These are phyloP conservation scores for Penicillium waksmanii DNA, from an alignment of 495 filamentous ascomycete species.

Conservation along the genomic window DNA sequence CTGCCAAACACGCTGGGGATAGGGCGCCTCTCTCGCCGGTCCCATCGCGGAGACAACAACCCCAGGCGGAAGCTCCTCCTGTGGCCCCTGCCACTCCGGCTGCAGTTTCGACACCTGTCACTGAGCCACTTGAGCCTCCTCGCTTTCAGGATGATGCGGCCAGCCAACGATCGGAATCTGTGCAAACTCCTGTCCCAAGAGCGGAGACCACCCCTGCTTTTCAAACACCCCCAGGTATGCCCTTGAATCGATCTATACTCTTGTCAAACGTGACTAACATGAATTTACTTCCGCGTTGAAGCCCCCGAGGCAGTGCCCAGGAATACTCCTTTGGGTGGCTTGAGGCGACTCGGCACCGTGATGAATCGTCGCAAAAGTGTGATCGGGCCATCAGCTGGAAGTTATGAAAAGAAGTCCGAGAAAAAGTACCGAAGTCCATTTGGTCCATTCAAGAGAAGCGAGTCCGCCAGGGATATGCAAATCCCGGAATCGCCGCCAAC, in stretches of 20 bases:
- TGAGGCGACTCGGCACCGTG: conserved; percentile 80
- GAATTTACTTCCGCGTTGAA: conserved; percentile 4
- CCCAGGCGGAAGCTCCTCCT: conserved; percentile 24
- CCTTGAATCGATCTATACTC: background rate
- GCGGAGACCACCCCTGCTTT: conserved; percentile 42
- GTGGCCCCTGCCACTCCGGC: conserved; percentile 9
- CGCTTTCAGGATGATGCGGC: conserved; percentile 56
- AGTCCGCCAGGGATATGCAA: conserved; percentile 46
- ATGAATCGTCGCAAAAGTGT: conserved; percentile 64
- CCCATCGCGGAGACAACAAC: conserved; percentile 21
- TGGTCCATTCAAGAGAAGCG: conserved; percentile 54
- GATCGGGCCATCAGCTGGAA: conserved; percentile 38
- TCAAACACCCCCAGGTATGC: conserved; percentile 51
- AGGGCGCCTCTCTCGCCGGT: conserved; percentile 20
- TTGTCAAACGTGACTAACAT: conserved; percentile 16
- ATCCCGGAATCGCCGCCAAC: conserved; percentile 44
- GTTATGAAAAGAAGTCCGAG: conserved; percentile 46
- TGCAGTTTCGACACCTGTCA: conserved; percentile 24
- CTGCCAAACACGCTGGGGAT: conserved; percentile 51
- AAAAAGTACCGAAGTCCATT: conserved; percentile 55
- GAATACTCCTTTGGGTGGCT: conserved; percentile 50
- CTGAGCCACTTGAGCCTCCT: conserved; percentile 43
- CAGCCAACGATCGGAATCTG: conserved; percentile 58
- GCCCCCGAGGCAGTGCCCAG: conserved; percentile 42
- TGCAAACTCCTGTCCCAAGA: conserved; percentile 3